Evolutionary conservation across 2,329 filamentous ascomycete genomes (phyloP), one percentile per base, ranked within the genome.

Genomic region (Pyrenochaeta sp.): DNA sequence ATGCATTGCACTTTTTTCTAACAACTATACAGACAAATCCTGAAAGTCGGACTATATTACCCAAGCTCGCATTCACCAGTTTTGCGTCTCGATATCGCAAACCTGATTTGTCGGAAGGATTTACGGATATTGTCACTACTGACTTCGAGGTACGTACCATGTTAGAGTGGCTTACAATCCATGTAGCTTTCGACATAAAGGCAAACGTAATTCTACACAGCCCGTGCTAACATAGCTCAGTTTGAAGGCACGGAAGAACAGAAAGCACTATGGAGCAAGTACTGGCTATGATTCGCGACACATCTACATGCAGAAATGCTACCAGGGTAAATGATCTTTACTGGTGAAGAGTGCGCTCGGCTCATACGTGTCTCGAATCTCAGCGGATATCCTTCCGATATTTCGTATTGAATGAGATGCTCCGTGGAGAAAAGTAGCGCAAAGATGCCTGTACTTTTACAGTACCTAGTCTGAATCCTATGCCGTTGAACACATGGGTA

Each of bases 1-100:
- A 35, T 26, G 43, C 41, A n/a, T n/a, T n/a, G n/a, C n/a, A n/a
- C n/a, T n/a, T 37, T 22, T 51, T 46, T 43, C 51, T 65, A 37
- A 63, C 50, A 51, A 39, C 43, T 21, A 41, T 40, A 38, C 37
- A 86, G 77, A 79, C 91, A 73, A 97, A 97, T 63, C 93, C 92
- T 1, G 93, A 97, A 70, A 81, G 83, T 17, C 82, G 94, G 51
- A 74, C 79, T 0, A 79, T 83, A 1, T 78, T 99, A 4, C 92
- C 93, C 0, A 83, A 82, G 30, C 77, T 94, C 51, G 93, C 94
- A 0, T 97, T 96, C 68, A 84, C 80, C 17, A 81, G 85, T 9
- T 99, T 90, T 64, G 75, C 78, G 11, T 82, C 85, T 7, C 81
- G 89, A 39, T 94, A 89, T 72, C 84, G 84, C 53, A 80, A 86